Conservation (phyloP, 768 basidiomycete species). For the Rhodocollybia butyracea region DNA sequence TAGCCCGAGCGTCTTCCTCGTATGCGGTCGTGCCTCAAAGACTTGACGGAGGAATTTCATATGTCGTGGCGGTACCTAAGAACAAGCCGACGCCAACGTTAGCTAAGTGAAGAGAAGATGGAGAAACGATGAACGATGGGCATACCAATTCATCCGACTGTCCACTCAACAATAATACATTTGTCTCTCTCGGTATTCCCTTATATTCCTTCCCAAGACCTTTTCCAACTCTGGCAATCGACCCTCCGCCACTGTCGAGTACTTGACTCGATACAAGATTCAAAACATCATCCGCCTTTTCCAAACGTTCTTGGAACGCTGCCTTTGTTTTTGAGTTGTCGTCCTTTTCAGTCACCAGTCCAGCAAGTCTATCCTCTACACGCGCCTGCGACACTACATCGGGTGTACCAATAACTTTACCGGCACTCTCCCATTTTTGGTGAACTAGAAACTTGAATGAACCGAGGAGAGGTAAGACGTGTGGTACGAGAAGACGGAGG, state of each 20-base stretch:
- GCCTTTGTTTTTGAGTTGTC: constrained; percentile 23
- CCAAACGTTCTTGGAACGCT: constrained; percentile 22
- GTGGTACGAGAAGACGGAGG: constrained; percentile 73
- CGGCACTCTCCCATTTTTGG: constrained; percentile 83
- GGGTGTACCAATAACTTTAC: constrained; percentile 60
- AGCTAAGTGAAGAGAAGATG: not conserved
- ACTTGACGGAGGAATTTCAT: constrained; percentile 3
- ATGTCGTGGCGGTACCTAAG: constrained; percentile 4
- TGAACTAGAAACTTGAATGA: constrained; percentile 80
- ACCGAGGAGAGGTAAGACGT: constrained; percentile 68
- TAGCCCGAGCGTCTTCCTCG: constrained; percentile 2
- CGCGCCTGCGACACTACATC: constrained; percentile 70
- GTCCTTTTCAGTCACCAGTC: constrained; percentile 54
- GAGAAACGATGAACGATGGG: not conserved
- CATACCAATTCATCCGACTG: not conserved
- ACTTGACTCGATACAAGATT: not conserved
- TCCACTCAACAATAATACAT: constrained; percentile 5
- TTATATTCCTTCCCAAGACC: constrained; percentile 7
- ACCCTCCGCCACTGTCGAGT: not conserved
- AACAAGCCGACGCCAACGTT: not conserved
- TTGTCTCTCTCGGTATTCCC: constrained; percentile 5
- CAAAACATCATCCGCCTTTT: constrained; percentile 1
- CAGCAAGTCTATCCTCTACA: constrained; percentile 66
- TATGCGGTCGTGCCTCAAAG: not conserved
- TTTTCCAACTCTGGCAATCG: constrained; percentile 1